Base-by-base conservation (phyloP, 768 basidiomycete genomes). In the Suillus luteus region DNA sequence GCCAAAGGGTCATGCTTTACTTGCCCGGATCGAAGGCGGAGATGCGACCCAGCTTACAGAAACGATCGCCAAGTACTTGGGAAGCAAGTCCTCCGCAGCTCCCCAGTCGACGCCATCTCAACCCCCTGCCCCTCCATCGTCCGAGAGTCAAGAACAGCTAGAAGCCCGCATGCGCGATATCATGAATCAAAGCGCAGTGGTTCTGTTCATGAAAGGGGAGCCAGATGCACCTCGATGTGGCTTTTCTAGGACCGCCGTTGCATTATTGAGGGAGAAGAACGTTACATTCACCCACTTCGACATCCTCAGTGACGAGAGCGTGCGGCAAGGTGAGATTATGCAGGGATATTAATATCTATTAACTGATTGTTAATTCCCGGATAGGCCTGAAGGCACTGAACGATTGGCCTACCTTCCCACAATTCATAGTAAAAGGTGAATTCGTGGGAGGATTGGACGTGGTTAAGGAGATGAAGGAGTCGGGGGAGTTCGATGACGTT, bases 401-500 rank as follows among this genome's bases (percentile, higher is more conserved):
- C 71, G 84, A 95, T 65, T 96, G 94, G 94, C 94, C 94, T 0
- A 96, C 92, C 4, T 93, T 85, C 79, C 92, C 92, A 3, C 92
- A 94, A 72, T 80, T 96, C 24, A 90, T 95, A 67, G 81, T 95
- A 59, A 86, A 92, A 3, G 96, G 97, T 6, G 94, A 98, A 74
- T 83, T 99, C 19, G 88, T 97, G 17, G 96, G 96, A n/a, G 96
- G 96, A 5, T 77, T 99, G 59, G 96, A 99, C 73, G 89, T 99
- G 59, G 85, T 96, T 27, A 85, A 87, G 74, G 96, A 98, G 78
- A 91, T 96, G 91, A 85, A 84, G 15, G 85, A 89, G 38, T 88
- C 72, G 64, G 93, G 90, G 24, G 95, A 97, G 77, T 84, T 96
- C 63, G 73, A 80, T 60, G 86, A 91, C 57, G 37, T 80, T 27